Evolutionary conservation across 1,284 basidiomycete genomes (phyloP).

Genomic region (Malassezia caprae): DNA sequence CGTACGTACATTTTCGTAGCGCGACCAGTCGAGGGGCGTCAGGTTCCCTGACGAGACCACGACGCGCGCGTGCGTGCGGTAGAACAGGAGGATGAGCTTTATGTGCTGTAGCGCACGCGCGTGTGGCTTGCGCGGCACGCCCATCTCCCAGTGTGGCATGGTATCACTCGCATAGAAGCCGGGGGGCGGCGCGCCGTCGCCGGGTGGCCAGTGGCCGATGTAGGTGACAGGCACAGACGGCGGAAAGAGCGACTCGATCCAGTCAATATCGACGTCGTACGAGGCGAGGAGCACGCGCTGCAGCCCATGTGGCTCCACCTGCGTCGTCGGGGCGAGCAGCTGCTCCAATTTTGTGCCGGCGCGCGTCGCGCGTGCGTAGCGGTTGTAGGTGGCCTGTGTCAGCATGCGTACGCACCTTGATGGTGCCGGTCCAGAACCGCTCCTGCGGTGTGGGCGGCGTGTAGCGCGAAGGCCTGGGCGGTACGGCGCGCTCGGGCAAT

Average conservation of each 20-base stretch:
- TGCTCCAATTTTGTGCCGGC: slow-evolving; percentile 21
- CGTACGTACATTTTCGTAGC: slow-evolving; percentile 34
- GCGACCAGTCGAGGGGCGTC: slow-evolving; percentile 37
- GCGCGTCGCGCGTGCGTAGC: slow-evolving; percentile 13
- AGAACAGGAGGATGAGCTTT: slow-evolving; percentile 38
- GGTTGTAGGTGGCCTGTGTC: slow-evolving; percentile 26
- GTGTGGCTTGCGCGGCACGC: slow-evolving; percentile 25
- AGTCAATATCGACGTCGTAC: slow-evolving; percentile 36
- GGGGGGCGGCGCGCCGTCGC: slow-evolving; percentile 19
- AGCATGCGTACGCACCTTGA: slow-evolving; percentile 21
- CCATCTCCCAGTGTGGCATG: slow-evolving; percentile 25
- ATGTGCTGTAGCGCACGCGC: slow-evolving; percentile 30
- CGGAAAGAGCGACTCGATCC: slow-evolving; percentile 34
- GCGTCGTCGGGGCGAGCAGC: slow-evolving; percentile 28
- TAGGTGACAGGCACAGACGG: slow-evolving; percentile 27
- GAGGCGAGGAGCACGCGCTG: slow-evolving; percentile 30
- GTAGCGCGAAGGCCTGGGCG: slow-evolving; percentile 3
- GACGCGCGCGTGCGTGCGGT: slow-evolving; percentile 25
- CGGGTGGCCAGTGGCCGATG: slow-evolving; percentile 25
- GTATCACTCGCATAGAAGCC: slow-evolving; percentile 23
- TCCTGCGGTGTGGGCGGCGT: slow-evolving; percentile 18
- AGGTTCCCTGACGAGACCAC: slow-evolving; percentile 38
- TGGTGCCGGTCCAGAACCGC: slow-evolving; percentile 34
- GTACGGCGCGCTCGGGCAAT: not conserved
- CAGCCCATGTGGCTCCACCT: slow-evolving; percentile 18